Percentiles rank a stretch among this genome's conserved stretches.
phyloP scores from a whole-genome alignment of 2,329 filamentous ascomycete species.

The Emydomyces testavorans region DNA sequence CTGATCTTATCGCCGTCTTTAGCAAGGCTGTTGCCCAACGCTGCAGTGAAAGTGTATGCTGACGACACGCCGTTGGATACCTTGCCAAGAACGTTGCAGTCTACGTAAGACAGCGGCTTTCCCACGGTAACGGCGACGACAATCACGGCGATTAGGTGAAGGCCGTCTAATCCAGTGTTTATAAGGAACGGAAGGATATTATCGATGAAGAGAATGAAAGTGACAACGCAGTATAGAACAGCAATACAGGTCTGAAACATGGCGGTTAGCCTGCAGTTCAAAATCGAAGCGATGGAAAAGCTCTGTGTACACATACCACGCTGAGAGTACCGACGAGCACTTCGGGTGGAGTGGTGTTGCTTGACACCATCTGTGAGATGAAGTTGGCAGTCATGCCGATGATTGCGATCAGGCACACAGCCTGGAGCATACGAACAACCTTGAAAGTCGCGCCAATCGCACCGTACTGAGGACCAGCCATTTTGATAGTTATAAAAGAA shows the following conservation, averaged over 20 bases:
- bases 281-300: background rate
- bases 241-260: conserved; percentile 57
- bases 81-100: conserved; percentile 51
- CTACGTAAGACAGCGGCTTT: conserved; percentile 65
- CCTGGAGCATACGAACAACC: conserved; percentile 58
- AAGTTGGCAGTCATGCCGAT: conserved; percentile 76
- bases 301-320: conserved; percentile 51
- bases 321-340: conserved; percentile 67
- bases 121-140: conserved; percentile 68
- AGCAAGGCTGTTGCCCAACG: conserved; percentile 42
- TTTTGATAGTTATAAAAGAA: conserved; percentile 23
- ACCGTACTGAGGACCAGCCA: conserved; percentile 51
- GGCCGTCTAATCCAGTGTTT: conserved; percentile 52
- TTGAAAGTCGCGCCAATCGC: conserved; percentile 71
- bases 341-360: conserved; percentile 53
- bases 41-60: conserved; percentile 44
- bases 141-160: conserved; percentile 64
- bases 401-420: conserved; percentile 59
- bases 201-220: conserved; percentile 71
- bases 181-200: conserved; percentile 63
- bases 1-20: conserved; percentile 41
- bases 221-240: conserved; percentile 65
- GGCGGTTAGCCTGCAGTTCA: background rate
- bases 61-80: conserved; percentile 37
- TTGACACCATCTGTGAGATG: conserved; percentile 60